Evolutionary conservation across 164 flowering plant species (phyloP), one percentile per base, ranked within the genome.

Genomic region (Liquidambar formosana): DNA sequence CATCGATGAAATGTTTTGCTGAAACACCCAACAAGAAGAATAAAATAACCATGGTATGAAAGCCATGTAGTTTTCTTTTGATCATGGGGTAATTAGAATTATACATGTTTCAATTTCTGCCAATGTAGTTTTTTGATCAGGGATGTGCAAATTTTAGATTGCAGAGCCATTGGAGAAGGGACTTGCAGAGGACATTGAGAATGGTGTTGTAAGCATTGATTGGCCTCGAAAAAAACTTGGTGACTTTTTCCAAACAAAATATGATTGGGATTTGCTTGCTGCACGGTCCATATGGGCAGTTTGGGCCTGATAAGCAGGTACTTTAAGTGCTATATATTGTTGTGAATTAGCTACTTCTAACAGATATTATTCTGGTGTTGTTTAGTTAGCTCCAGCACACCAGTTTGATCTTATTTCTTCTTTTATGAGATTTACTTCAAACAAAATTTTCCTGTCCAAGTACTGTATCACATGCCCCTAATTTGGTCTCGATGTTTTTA

Each of bases 231-330:
- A 87, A 81, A 78, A 72, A 76, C 84, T 92, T 68, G 95, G 97
- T 67, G 92, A 93, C 57, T 96, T 93, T 69, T 90, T 96, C 69
- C 87, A 86, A 76, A 78, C 84, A 76, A 92, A 85, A 73, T 93
- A 96, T 84, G 96, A 90, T 41, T 96, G 99, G 99, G 99, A 96
- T 86, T 70, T 96, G 75, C 96, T 96, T 62, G 98, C 98, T 46
- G 97, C 98, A 33, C 81, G 97, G 69, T 90, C 97, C 19, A 89
- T 96, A 66, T 96, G 99, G 98, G 98, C 98, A 61, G n/a, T 93
- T 96, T 90, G 99, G 99, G 44, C 99, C 99, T 28, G 98, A 93
- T 81, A 93, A 89, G 79, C 99, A 96, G 94, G 99, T 94, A 69
- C 73, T 48, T 10, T 62, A 59, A 4, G 26, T 13, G 12, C 44